A percentile compares a stretch with the other conserved stretches of the same genome.
These are phyloP conservation scores for Diplocarpon rosae DNA, from an alignment of 2,329 filamentous ascomycete species.

Conservation along the genomic window DNA sequence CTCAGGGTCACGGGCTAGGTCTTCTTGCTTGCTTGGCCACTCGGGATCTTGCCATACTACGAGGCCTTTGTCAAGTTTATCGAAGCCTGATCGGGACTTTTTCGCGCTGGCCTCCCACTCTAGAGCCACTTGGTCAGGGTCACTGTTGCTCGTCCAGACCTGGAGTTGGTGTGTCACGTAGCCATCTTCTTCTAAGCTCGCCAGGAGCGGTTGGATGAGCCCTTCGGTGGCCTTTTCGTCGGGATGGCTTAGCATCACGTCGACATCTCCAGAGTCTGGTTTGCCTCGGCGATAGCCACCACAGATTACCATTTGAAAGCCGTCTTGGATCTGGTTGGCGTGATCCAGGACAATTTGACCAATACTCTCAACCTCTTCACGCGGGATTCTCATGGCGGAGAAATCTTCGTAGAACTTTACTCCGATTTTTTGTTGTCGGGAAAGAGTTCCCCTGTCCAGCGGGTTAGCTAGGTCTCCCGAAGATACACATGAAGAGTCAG, in stretches of 20 bases:
- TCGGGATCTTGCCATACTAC: conserved; percentile 78
- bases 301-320: conserved; percentile 49
- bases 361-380: conserved; percentile 63
- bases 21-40: conserved; percentile 31
- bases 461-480: neutral
- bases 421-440: conserved; percentile 81
- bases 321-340: conserved; percentile 49
- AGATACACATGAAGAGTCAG: no score
- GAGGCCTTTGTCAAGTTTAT: conserved; percentile 81
- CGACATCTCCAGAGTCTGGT: conserved; percentile 63
- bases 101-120: conserved; percentile 38
- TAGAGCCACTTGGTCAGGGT: conserved; percentile 55
- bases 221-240: conserved; percentile 55
- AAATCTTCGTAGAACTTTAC: conserved; percentile 92
- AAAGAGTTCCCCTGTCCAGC: conserved; percentile 41
- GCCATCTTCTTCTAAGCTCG: conserved; percentile 52
- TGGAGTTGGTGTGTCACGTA: conserved; percentile 76
- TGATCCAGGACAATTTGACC: conserved; percentile 51
- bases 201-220: conserved; percentile 64
- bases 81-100: conserved; percentile 52
- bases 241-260: conserved; percentile 72
- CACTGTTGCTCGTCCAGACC: conserved; percentile 57
- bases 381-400: conserved; percentile 50
- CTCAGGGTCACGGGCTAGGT: conserved; percentile 15
- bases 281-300: conserved; percentile 61